phyloP scores from a whole-genome alignment of 2,329 filamentous ascomycete species.

The Trichothecium sympodiale region DNA sequence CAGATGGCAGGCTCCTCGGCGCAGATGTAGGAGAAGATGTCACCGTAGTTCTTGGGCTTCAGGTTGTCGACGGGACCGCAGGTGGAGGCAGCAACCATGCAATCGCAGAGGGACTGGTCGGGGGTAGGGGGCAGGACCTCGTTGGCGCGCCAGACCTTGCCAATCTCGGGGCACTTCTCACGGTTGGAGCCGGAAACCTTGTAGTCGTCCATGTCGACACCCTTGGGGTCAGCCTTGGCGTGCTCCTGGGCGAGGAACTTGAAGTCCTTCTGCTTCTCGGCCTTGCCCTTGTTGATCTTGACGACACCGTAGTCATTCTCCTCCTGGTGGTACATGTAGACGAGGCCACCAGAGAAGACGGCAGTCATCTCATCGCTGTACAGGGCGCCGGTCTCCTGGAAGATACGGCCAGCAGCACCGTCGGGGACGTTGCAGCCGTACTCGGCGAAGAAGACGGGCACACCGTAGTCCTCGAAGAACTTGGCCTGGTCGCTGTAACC shows the following conservation, averaged over 20 bases:
- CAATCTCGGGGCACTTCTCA: slow-evolving; percentile 53
- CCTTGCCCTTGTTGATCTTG: slow-evolving; percentile 40
- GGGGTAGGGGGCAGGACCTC: slow-evolving; percentile 69
- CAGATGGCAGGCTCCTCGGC: slow-evolving; percentile 46
- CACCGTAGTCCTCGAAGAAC: slow-evolving; percentile 81
- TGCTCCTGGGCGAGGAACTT: slow-evolving; percentile 60
- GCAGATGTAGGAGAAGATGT: slow-evolving; percentile 68
- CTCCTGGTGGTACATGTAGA: slow-evolving; percentile 98
- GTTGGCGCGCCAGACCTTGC: slow-evolving; percentile 51
- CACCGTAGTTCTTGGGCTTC: slow-evolving; percentile 45
- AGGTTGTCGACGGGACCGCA: slow-evolving; percentile 57
- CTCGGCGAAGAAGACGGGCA: slow-evolving; percentile 96
- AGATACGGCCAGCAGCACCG: slow-evolving; percentile 57
- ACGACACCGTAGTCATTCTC: slow-evolving; percentile 80
- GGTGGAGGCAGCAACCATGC: slow-evolving; percentile 66
- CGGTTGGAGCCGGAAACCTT: slow-evolving; percentile 32
- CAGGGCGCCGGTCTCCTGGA: slow-evolving; percentile 74
- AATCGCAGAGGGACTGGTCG: slow-evolving; percentile 68
- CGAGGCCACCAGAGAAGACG: slow-evolving; percentile 91
- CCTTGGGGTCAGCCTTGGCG: slow-evolving; percentile 52
- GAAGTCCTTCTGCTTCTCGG: slow-evolving; percentile 65
- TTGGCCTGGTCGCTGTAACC: slow-evolving; percentile 73
- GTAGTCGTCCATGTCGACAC: slow-evolving; percentile 58
- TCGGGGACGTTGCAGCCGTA: slow-evolving; percentile 78
- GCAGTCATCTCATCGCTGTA: slow-evolving; percentile 71